Evolutionary conservation across 495 filamentous ascomycete genomes (phyloP).

Genomic region (Penicillium roqueforti): DNA sequence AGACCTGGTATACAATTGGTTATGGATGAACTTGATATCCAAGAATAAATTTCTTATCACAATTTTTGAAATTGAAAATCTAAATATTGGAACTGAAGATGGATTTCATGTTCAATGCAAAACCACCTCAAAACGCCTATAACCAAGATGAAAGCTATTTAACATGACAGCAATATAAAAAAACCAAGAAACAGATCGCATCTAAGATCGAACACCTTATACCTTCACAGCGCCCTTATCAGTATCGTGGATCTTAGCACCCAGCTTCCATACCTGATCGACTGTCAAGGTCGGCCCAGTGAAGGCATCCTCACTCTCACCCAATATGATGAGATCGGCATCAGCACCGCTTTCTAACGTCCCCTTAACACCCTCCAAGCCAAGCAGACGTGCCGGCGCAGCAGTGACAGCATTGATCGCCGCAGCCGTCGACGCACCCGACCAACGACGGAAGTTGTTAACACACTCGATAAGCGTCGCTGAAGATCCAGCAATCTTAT

Average conservation of each 20-base stretch:
- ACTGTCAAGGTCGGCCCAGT: constrained; percentile 50
- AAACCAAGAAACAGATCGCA: constrained; percentile 2
- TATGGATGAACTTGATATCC: background rate
- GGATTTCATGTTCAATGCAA: constrained; percentile 1
- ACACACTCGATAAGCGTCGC: constrained; percentile 75
- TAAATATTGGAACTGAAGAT: background rate
- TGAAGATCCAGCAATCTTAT: constrained; percentile 68
- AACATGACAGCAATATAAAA: background rate
- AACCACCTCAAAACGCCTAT: constrained; percentile 7
- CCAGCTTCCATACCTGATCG: constrained; percentile 77
- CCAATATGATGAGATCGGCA: constrained; percentile 73
- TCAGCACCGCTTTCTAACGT: constrained; percentile 64
- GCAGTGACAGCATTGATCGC: constrained; percentile 67
- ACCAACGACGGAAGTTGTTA: constrained; percentile 73
- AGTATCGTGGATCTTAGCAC: constrained; percentile 46
- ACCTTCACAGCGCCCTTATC: constrained; percentile 21
- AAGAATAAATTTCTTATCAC: background rate
- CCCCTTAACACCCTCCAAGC: constrained; percentile 63
- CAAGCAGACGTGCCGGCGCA: constrained; percentile 70
- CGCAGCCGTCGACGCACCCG: constrained; percentile 56
- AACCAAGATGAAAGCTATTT: background rate
- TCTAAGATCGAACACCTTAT: background rate
- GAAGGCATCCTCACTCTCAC: constrained; percentile 46
- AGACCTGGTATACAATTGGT: constrained; percentile 2
- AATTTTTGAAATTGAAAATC: background rate